These are phyloP conservation scores for Maudiozyma pseudohumilis DNA, from an alignment of 805 yeast genomes.

Conservation along the genomic window DNA sequence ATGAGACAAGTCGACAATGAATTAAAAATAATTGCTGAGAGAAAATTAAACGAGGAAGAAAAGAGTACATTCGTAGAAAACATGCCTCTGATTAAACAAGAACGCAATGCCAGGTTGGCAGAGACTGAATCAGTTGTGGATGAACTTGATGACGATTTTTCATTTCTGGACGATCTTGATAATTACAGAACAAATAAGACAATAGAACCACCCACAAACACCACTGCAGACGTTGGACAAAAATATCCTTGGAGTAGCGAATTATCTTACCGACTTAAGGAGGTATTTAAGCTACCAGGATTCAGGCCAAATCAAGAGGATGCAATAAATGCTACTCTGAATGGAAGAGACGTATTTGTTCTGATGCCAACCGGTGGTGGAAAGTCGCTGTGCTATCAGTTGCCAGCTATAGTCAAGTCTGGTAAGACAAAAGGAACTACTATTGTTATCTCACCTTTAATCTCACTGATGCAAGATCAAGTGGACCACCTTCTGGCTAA, in stretches of 20 bases:
- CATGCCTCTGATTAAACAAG: slow-evolving; percentile 10
- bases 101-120: slow-evolving; percentile 1
- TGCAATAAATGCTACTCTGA: slow-evolving; percentile 68
- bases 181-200: neutral
- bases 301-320: slow-evolving; percentile 82
- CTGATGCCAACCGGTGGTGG: slow-evolving; percentile 99
- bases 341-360: slow-evolving; percentile 84
- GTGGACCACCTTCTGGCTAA: slow-evolving; percentile 66
- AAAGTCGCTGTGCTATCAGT: slow-evolving; percentile 88
- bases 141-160: slow-evolving; percentile 20
- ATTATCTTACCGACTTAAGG: slow-evolving; percentile 45
- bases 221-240: neutral
- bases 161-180: slow-evolving; percentile 11
- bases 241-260: slow-evolving; percentile 57
- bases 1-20: slow-evolving; percentile 28
- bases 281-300: slow-evolving; percentile 50
- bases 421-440: slow-evolving; percentile 81
- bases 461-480: slow-evolving; percentile 97
- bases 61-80: slow-evolving; percentile 1
- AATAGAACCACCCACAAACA: neutral
- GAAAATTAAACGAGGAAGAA: slow-evolving; percentile 16
- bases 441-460: slow-evolving; percentile 86
- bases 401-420: slow-evolving; percentile 76
- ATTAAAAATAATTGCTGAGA: slow-evolving; percentile 25
- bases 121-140: slow-evolving; percentile 4